Evolutionary conservation across 768 basidiomycete species (phyloP).

Genomic region (Boletus edulis): DNA sequence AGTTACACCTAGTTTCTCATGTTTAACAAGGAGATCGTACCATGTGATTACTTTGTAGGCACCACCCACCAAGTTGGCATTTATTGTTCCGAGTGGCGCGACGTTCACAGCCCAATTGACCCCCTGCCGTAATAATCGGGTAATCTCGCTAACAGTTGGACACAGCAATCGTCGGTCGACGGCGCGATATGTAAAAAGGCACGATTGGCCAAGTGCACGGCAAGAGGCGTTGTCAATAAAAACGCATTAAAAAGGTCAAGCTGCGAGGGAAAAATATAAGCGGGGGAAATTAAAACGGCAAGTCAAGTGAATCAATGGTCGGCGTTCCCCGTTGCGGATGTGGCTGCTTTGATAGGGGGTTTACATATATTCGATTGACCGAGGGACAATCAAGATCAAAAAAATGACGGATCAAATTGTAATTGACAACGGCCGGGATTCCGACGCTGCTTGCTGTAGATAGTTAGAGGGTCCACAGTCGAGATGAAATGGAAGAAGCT

Average conservation of each 20-base stretch:
- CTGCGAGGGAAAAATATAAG: no score
- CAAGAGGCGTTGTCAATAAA: not conserved
- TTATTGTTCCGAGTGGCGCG: not conserved
- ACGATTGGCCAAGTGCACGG: constrained; percentile 5
- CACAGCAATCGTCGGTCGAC: constrained; percentile 15
- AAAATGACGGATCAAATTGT: no score
- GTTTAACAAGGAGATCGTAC: not conserved
- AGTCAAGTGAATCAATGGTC: not conserved
- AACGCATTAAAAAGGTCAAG: not conserved
- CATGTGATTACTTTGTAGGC: constrained; percentile 6
- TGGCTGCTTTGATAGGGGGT: not conserved
- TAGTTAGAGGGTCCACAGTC: not conserved
- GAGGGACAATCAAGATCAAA: not conserved
- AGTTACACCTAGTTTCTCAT: not conserved
- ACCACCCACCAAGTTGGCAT: not conserved
- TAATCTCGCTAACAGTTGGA: not conserved
- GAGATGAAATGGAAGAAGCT: not conserved
- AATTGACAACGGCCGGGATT: not conserved
- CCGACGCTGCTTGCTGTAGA: constrained; percentile 10
- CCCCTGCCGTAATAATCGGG: constrained; percentile 17
- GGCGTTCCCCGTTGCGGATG: not conserved
- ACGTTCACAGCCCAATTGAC: constrained; percentile 12
- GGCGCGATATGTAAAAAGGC: not conserved
- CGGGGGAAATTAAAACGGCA: not conserved
- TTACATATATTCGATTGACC: not conserved